phyloP scores from a whole-genome alignment of 768 basidiomycete species.

The Serendipita vermifera region DNA sequence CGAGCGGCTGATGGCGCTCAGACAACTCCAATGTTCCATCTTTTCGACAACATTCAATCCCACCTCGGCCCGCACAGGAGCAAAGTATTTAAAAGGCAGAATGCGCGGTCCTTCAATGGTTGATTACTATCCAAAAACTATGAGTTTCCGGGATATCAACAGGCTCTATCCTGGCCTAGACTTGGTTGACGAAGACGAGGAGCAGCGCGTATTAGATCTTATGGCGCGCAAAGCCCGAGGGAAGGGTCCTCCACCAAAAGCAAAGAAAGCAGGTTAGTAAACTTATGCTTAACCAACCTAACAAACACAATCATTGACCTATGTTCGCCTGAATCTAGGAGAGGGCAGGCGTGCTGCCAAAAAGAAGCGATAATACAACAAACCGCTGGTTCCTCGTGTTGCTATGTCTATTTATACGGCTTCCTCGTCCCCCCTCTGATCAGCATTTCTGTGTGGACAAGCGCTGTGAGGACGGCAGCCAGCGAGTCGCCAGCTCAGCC shows the following conservation, averaged over 20 bases:
- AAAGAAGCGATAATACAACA: conserved; percentile 8
- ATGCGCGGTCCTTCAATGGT: conserved; percentile 79
- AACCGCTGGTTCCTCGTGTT: too few relatives aligned
- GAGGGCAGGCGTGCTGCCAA: conserved; percentile 4
- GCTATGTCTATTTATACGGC: too few relatives aligned
- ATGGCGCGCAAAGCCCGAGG: conserved; percentile 58
- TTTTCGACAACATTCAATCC: conserved; percentile 90
- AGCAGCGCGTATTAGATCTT: conserved; percentile 54
- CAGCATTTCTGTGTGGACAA: too few relatives aligned
- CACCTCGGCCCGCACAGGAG: conserved; percentile 62
- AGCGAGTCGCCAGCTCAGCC: too few relatives aligned
- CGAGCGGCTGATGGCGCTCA: conserved; percentile 43
- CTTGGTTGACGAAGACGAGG: conserved; percentile 52
- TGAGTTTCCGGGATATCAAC: conserved; percentile 42
- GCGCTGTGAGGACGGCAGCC: too few relatives aligned
- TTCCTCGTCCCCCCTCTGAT: too few relatives aligned
- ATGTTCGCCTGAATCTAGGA: not conserved
- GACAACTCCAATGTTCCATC: conserved; percentile 51
- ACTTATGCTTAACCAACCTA: not conserved
- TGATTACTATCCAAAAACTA: conserved; percentile 49
- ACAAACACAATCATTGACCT: not conserved
- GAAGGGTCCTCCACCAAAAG: conserved; percentile 74
- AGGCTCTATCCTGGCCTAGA: conserved; percentile 43
- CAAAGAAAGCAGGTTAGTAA: conserved; percentile 48
- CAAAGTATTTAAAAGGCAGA: conserved; percentile 76